Evolutionary conservation across 768 basidiomycete genomes (phyloP), one percentile per base, ranked within the genome.

Genomic region (Scleroderma citrinum): DNA sequence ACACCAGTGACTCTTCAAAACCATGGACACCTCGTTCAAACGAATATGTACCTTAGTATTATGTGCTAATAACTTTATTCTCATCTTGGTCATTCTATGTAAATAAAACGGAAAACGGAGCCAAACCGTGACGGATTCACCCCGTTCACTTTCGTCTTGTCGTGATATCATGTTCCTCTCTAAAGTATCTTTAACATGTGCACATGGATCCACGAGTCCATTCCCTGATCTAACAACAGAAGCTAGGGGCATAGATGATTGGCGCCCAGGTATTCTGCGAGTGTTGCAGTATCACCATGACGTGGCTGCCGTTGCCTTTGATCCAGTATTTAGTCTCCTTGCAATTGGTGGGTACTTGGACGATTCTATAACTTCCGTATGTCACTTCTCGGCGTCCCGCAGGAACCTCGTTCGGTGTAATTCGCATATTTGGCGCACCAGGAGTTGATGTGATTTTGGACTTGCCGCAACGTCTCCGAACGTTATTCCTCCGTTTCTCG

Each of bases 351-450:
- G 32, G 69, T 46, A n/a, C 12, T 12, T 7, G 34, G 7, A 14
- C 29, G n/a, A 16, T 45, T n/a, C n/a, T 29, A n/a, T 5, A 14
- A 16, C 7, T 20, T 53, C 24, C 11, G 11, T 19, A 23, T 23
- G 26, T 42, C 32, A 29, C 14, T 26, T 6, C n/a, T 7, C 17
- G 21, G 8, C 37, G 24, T 14, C 19, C 38, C 13, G 13, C 26
- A 85, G 90, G 86, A 2, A 89, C 87, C 0, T 63, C 74, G 5
- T 60, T 65, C n/a, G 90, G 92, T 0, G 49, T 61, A 1, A 73
- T 93, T 30, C 72, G 82, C 48, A 55, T 92, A 21, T 78, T 82
- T 54, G 92, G 92, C 2, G 73, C 77, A 5, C 76, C 83, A 3
- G 80, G 83, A 3, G 85, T 91, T 12, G 73, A 81, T 45, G 64